Evolutionary conservation across 208 protist genomes (phyloP).

Genomic region (Naegleria lovaniensis): DNA sequence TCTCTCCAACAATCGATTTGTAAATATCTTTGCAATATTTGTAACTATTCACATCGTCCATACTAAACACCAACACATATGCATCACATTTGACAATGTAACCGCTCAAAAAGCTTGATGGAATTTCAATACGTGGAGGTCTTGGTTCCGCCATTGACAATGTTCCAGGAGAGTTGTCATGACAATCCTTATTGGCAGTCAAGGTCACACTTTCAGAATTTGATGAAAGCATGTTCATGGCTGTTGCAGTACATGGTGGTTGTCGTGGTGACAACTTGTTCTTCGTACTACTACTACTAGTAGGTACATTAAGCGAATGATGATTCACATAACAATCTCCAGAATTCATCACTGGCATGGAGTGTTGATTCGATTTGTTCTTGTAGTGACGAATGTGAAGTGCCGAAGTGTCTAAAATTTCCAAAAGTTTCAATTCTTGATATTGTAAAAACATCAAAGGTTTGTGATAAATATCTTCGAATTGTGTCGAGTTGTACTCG

Average conservation of each 20-base stretch:
- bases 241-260: too few relatives aligned
- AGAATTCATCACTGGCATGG: background rate
- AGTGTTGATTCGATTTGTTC: background rate
- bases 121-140: background rate
- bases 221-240: too few relatives aligned
- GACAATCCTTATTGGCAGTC: too few relatives aligned
- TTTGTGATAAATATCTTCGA: background rate
- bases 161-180: too few relatives aligned
- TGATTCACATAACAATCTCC: too few relatives aligned
- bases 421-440: background rate
- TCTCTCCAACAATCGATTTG: background rate
- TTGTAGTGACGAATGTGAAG: background rate
- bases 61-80: background rate
- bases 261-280: too few relatives aligned
- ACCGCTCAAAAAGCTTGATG: background rate
- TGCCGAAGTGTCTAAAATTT: background rate
- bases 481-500: background rate
- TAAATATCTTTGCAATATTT: background rate
- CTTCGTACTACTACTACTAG: too few relatives aligned
- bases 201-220: too few relatives aligned
- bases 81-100: background rate
- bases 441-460: background rate
- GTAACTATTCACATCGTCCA: background rate
- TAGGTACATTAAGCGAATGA: too few relatives aligned
- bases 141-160: too few relatives aligned